Conservation (phyloP, 106 monocot species). For the Allium sativum region DNA sequence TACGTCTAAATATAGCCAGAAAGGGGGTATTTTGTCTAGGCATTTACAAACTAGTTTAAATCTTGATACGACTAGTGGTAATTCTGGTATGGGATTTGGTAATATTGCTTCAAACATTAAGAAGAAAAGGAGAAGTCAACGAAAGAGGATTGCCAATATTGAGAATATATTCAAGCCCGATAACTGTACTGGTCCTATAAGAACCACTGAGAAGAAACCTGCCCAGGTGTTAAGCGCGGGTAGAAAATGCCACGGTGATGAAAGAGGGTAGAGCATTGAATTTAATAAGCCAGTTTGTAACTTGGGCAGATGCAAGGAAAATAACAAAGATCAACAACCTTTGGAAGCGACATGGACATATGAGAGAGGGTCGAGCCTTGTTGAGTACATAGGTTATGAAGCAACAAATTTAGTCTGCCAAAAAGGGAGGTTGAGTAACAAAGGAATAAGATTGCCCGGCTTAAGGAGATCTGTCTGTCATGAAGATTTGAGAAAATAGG, state of each 20-base stretch:
- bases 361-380: too few relatives aligned
- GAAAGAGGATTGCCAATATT: constrained; percentile 2
- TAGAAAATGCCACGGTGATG: background rate
- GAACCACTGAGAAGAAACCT: background rate
- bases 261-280: background rate
- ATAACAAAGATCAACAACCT: too few relatives aligned
- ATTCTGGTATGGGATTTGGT: background rate
- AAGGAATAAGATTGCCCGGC: background rate
- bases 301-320: background rate
- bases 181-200: background rate
- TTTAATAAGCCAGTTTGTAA: background rate
- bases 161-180: background rate
- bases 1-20: constrained; percentile 31
- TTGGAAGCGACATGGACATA: background rate
- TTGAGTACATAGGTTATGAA: background rate
- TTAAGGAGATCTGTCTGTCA: constrained; percentile 2
- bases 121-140: constrained; percentile 1
- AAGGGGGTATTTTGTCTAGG: background rate
- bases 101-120: background rate
- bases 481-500: background rate
- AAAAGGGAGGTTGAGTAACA: background rate
- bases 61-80: constrained; percentile 6
- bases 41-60: constrained; percentile 1
- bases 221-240: background rate
- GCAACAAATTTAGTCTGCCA: constrained; percentile 2